Evolutionary conservation across 2,329 filamentous ascomycete species (phyloP).

Genomic region (Ilyonectria robusta): DNA sequence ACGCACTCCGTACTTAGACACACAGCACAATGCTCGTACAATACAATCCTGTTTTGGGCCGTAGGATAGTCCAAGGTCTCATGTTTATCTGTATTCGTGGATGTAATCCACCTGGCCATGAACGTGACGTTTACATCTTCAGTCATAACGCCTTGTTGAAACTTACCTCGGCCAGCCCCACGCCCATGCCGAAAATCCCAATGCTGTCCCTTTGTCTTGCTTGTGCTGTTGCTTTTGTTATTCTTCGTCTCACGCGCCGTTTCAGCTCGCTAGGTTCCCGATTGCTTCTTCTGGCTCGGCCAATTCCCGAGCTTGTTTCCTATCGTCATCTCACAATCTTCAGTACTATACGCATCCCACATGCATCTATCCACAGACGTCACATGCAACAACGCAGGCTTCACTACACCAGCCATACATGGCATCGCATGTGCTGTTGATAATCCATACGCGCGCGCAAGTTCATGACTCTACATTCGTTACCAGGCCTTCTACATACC

Average conservation of each 20-base stretch:
- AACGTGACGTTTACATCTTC: slow-evolving; percentile 14
- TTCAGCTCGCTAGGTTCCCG: slow-evolving; percentile 6
- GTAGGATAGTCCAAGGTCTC: not conserved
- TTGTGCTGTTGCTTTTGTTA: slow-evolving; percentile 10
- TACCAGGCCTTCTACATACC: not conserved
- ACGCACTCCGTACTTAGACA: not conserved
- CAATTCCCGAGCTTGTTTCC: slow-evolving; percentile 37
- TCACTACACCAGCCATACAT: slow-evolving; percentile 9
- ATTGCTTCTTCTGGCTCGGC: slow-evolving; percentile 27
- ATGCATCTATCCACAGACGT: not conserved
- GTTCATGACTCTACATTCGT: not conserved
- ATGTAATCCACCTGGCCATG: not conserved
- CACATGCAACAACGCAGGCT: slow-evolving; percentile 21
- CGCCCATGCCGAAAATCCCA: slow-evolving; percentile 32
- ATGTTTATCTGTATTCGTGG: not conserved
- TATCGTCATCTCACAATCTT: slow-evolving; percentile 15
- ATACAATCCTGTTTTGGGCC: not conserved
- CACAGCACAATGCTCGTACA: not conserved
- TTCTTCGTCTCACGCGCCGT: slow-evolving; percentile 33
- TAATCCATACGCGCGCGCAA: slow-evolving; percentile 8
- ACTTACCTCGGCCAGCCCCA: slow-evolving; percentile 39
- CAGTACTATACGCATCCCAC: not conserved
- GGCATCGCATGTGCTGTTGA: slow-evolving; percentile 11
- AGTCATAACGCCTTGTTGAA: slow-evolving; percentile 6
- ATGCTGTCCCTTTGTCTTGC: slow-evolving; percentile 2